Evolutionary conservation across 2,329 filamentous ascomycete genomes (phyloP), one percentile per base, ranked within the genome.

Genomic region (Triangularia verruculosa): DNA sequence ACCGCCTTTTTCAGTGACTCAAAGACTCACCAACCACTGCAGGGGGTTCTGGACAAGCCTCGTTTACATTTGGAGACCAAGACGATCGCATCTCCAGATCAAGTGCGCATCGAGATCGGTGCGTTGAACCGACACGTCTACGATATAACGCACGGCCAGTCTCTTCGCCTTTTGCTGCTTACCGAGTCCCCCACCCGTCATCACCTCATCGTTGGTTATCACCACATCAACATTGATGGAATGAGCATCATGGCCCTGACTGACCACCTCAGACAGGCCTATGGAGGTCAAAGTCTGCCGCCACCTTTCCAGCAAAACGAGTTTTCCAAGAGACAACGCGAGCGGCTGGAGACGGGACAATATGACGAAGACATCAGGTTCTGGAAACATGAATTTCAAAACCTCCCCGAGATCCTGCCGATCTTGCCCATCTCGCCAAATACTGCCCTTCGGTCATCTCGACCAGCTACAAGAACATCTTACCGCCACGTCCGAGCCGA

Each of bases 161-260:
- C 69, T 1, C 59, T 79, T 5, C 69, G 72, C 5, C 67, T 79
- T 3, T 59, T 69, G 3, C 69, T 82, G 1, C 69, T 82, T 3
- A 70, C 76, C 0, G 69, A 73, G 11, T 74, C 72, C 0, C 64
- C 70, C 1, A 71, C 70, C 0, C 60, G 65, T 1, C 77, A 81
- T 63, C 78, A 72, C 66, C 63, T 84, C 6, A 43, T 86, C 0
- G 55, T 85, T 4, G 72, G 72, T 1, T 76, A 74, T 54, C 82
- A 84, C 63, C 82, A 84, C 66, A 83, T 61, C 52, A 61, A 61
- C 53, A 61, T 57, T 2, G 59, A 61, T 30, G 59, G 53, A 11
- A 57, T 57, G 53, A 57, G 32, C 53, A n/a, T 61, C 3, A 51
- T 61, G 25, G 59, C 59, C 30, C 22, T 61, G 13, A 47, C 52